Percentiles rank a stretch among this genome's conserved stretches.
Evolutionary conservation across 345 rosid genomes (phyloP).

Genomic region (Adansonia digitata): DNA sequence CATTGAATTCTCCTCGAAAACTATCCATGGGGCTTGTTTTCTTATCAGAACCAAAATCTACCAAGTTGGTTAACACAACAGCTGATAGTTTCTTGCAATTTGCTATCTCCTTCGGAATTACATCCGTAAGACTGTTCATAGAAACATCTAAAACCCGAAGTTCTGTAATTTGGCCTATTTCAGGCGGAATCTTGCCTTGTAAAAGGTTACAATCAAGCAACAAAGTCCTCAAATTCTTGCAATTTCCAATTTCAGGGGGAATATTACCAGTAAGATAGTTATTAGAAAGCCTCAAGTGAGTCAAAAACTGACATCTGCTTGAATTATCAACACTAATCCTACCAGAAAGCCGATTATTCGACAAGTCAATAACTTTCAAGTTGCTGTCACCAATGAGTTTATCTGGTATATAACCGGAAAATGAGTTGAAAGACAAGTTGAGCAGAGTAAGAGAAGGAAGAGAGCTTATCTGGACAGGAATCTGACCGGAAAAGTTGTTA

Average conservation of each 20-base stretch:
- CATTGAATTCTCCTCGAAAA: conserved; percentile 49
- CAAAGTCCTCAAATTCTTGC: conserved; percentile 39
- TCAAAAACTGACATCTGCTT: conserved; percentile 33
- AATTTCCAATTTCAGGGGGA: conserved; percentile 47
- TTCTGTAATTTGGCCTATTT: conserved; percentile 48
- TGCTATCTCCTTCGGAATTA: conserved; percentile 45
- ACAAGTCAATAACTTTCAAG: conserved; percentile 43
- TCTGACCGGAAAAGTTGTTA: conserved; percentile 51
- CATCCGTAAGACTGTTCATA: conserved; percentile 45
- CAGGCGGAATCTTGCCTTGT: conserved; percentile 46
- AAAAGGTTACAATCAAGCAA: conserved; percentile 55
- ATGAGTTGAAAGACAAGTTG: conserved; percentile 50
- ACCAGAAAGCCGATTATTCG: conserved; percentile 43
- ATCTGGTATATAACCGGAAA: conserved; percentile 40
- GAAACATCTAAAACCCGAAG: conserved; percentile 60
- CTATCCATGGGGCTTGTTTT: conserved; percentile 14
- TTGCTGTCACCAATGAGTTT: conserved; percentile 36
- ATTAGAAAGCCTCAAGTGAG: conserved; percentile 48
- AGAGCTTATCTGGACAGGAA: conserved; percentile 39
- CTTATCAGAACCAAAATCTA: conserved; percentile 20
- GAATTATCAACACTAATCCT: conserved; percentile 22
- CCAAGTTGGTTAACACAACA: conserved; percentile 46
- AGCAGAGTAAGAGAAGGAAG: conserved; percentile 31
- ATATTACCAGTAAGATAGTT: conserved; percentile 36
- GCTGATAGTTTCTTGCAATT: conserved; percentile 42